These are phyloP conservation scores for Penicillium robsamsonii DNA, from an alignment of 495 filamentous ascomycete species.

Conservation along the genomic window DNA sequence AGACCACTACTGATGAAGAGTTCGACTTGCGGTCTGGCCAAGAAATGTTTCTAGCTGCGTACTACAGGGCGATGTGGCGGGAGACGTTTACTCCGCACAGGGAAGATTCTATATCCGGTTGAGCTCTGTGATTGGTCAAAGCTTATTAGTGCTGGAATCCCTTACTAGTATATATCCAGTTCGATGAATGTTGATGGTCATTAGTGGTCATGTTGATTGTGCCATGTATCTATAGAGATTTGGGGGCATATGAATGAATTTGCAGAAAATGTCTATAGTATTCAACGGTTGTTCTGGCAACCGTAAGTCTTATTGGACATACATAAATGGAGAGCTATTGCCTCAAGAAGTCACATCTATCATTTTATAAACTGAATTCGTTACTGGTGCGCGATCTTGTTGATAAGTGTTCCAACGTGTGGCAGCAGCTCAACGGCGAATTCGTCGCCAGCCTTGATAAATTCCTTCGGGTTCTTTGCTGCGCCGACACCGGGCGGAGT, in stretches of 20 bases:
- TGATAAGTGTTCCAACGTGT: slow-evolving; percentile 42
- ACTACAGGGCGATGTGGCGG: slow-evolving; percentile 13
- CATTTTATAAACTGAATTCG: not conserved
- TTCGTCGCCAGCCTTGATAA: slow-evolving; percentile 57
- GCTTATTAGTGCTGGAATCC: not conserved
- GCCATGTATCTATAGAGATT: not conserved
- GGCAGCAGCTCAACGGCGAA: slow-evolving; percentile 56
- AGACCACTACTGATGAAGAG: not conserved
- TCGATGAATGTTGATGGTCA: too few relatives aligned
- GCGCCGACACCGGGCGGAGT: slow-evolving; percentile 58
- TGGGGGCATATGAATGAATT: not conserved
- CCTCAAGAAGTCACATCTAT: not conserved
- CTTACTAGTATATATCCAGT: not conserved
- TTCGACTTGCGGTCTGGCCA: slow-evolving; percentile 1
- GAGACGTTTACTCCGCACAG: slow-evolving; percentile 17
- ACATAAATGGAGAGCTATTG: not conserved
- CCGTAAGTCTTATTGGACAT: not conserved
- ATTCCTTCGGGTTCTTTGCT: slow-evolving; percentile 55
- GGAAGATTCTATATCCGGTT: slow-evolving; percentile 25
- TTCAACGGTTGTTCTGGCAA: not conserved
- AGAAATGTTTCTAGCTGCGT: not conserved
- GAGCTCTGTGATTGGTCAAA: slow-evolving; percentile 10
- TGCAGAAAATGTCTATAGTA: not conserved
- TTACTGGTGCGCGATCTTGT: slow-evolving; percentile 37
- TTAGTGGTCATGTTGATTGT: not conserved